Evolutionary conservation across 805 yeast species (phyloP).

Genomic region (Starmerella cellae): DNA sequence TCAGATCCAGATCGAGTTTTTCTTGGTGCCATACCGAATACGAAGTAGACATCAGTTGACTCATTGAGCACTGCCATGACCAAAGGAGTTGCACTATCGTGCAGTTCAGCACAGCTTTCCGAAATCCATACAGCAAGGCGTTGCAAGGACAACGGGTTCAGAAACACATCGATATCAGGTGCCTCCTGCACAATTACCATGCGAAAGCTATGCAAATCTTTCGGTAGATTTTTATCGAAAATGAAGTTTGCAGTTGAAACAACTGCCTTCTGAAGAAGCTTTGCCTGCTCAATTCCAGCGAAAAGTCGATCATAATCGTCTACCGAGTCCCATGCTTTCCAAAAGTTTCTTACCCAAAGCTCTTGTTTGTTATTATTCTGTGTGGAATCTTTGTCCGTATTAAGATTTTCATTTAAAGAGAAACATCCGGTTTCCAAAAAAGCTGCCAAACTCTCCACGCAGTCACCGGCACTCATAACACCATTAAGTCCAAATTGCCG

Average conservation of each 20-base stretch:
- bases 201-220: constrained; percentile 65
- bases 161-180: constrained; percentile 62
- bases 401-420: not conserved
- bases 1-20: constrained; percentile 38
- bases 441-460: constrained; percentile 79
- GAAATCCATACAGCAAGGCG: constrained; percentile 83
- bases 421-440: constrained; percentile 40
- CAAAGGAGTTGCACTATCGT: constrained; percentile 53
- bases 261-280: constrained; percentile 63
- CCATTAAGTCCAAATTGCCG: constrained; percentile 82
- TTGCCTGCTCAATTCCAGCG: constrained; percentile 76
- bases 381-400: not conserved
- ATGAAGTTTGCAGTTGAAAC: constrained; percentile 84
- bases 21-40: constrained; percentile 79
- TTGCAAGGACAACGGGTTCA: constrained; percentile 73
- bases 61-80: constrained; percentile 75
- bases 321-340: constrained; percentile 56
- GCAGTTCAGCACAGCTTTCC: constrained; percentile 77
- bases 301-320: constrained; percentile 40
- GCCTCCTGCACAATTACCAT: constrained; percentile 83
- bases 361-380: constrained; percentile 32
- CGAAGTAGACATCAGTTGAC: constrained; percentile 62
- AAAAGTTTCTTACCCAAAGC: constrained; percentile 61
- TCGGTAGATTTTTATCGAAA: constrained; percentile 66
- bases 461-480: constrained; percentile 79